Conservation (phyloP, 1,139 yeast genomes). For the Candida neerlandica region DNA sequence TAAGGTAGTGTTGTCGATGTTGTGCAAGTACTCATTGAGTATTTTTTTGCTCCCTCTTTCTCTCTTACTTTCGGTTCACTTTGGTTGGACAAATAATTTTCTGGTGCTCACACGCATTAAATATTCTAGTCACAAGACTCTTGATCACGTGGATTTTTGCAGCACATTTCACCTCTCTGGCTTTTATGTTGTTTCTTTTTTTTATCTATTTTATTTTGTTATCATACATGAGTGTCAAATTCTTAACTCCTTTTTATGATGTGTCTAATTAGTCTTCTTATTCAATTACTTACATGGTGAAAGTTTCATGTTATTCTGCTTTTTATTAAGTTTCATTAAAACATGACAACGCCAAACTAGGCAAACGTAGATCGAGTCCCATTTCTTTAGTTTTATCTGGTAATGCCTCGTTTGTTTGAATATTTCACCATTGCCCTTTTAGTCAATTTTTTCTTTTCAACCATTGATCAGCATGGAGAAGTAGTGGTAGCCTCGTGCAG, state of each 20-base stretch:
- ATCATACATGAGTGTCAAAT: not conserved
- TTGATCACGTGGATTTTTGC: not conserved
- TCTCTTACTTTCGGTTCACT: conserved; percentile 9
- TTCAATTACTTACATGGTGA: not conserved
- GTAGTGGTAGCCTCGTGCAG: no score
- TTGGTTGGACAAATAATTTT: conserved; percentile 14
- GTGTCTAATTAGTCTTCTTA: not conserved
- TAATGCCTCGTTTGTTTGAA: not conserved
- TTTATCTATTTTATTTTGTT: not conserved
- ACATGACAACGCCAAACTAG: not conserved
- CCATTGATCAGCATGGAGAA: not conserved
- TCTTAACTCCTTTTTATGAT: not conserved
- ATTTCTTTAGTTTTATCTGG: not conserved
- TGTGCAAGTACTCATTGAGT: no score
- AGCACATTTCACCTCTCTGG: no score
- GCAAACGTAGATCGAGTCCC: not conserved
- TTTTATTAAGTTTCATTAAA: not conserved
- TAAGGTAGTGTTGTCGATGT: not conserved
- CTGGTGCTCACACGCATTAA: not conserved
- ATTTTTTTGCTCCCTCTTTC: not conserved
- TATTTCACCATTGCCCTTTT: no score
- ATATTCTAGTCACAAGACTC: not conserved
- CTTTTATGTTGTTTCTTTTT: not conserved
- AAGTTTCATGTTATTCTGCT: not conserved
- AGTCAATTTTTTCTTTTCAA: no score